Base-by-base conservation (phyloP, 441 rosid species). In the Corymbia calophylla region DNA sequence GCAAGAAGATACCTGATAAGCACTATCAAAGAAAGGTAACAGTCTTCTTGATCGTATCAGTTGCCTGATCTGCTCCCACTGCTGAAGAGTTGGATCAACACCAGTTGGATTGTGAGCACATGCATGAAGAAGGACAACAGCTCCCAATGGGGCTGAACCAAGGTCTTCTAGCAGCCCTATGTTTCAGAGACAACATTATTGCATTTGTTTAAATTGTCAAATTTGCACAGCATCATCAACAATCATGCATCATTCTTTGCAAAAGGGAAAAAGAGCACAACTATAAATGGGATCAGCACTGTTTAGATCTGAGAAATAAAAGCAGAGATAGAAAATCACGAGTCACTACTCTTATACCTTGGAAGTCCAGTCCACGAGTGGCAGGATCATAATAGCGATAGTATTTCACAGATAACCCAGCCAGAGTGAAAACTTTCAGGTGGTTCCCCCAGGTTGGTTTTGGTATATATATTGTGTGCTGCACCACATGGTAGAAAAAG, bases 81-180 rank as follows among this genome's bases (percentile, higher is more conserved):
- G 92, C 90, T 91, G 90, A 55, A 87, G 56, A 55, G 92, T 91
- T 21, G 92, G 92, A 53, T 91, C 92, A 62, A 91, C 92, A n/a
- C 92, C 92, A 54, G 92, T 91, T 60, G 92, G 92, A 70, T 91
- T 91, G 55, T 91, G 92, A 87, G 92, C 92, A 89, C 92, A 91
- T 16, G 92, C 92, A 91, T 91, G 92, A 85, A 91, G 90, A 58
- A 91, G 92, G 49, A 91, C 90, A 32, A 91, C 56, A 58, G 92
- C 90, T 89, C 92, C 92, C 23, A 82, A 21, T 73, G 89, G 90
- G n/a, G 92, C 89, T 81, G 92, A 87, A 66, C 82, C 86, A 66
- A 91, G 92, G 87, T 91, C 92, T 86, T 91, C 92, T 66, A 91
- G 53, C 58, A 91, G 84, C 48, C 92, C 92, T 91, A 66, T 27